Percentiles rank a stretch among this genome's conserved stretches.
Evolutionary conservation across 2,329 filamentous ascomycete genomes (phyloP).

Genomic region (Cladophialophora psammophila): DNA sequence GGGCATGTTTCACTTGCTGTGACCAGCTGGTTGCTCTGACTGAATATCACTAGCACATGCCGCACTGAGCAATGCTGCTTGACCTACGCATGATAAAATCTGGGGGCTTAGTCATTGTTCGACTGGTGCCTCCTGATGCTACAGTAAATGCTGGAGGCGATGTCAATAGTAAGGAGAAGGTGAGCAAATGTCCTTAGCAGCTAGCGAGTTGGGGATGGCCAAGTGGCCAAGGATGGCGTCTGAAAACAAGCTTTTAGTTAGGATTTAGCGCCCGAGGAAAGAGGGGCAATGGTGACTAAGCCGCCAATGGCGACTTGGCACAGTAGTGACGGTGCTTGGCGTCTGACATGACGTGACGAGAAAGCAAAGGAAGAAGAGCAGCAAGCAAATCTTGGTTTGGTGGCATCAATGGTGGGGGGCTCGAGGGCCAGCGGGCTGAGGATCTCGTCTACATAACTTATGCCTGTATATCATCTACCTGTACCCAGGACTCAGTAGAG

Average conservation of each 20-base stretch:
- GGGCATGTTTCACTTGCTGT: background rate
- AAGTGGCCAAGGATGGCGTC: no score
- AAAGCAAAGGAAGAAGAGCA: background rate
- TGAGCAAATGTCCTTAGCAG: background rate
- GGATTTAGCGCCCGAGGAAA: background rate
- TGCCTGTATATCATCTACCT: no score
- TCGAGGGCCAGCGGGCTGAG: no score
- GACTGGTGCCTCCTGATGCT: background rate
- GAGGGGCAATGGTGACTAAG: background rate
- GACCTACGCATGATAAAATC: background rate
- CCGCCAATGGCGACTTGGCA: background rate
- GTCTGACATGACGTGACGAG: background rate
- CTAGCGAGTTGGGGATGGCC: background rate
- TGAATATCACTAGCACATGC: background rate
- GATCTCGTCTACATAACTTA: no score
- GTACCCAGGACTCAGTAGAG: background rate
- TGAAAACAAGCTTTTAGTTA: constrained; percentile 1
- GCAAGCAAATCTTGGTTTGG: background rate
- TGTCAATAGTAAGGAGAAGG: no score
- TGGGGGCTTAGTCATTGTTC: background rate
- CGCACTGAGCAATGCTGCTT: background rate
- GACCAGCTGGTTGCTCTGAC: background rate
- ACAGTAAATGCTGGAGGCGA: background rate
- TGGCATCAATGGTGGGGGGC: background rate
- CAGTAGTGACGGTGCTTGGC: background rate